Conservation (phyloP, 192 early-diverging fungal genomes). For the Coemansia sp. region DNA sequence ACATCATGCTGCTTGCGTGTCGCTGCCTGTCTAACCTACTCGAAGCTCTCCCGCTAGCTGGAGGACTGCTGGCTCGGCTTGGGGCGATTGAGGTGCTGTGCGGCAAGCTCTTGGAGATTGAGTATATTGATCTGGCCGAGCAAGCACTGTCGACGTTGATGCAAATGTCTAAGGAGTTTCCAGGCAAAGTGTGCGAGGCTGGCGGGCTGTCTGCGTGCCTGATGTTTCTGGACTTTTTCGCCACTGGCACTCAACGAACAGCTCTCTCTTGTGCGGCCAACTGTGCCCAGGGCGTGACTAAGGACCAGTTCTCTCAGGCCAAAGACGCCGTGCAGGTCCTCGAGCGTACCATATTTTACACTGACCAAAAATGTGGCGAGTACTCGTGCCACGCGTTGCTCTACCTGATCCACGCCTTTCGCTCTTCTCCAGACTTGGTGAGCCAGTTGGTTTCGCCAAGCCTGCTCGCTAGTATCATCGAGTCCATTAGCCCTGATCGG, state of each 20-base stretch:
- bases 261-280: slow-evolving; percentile 75
- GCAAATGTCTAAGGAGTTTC: slow-evolving; percentile 58
- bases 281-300: slow-evolving; percentile 58
- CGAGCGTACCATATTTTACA: slow-evolving; percentile 65
- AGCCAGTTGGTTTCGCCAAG: slow-evolving; percentile 60
- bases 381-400: slow-evolving; percentile 64
- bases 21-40: slow-evolving; percentile 89
- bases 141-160: slow-evolving; percentile 75
- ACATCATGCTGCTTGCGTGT: slow-evolving; percentile 85
- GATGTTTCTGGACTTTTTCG: slow-evolving; percentile 89
- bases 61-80: slow-evolving; percentile 63
- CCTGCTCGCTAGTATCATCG: slow-evolving; percentile 60
- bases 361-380: slow-evolving; percentile 75
- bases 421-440: slow-evolving; percentile 52
- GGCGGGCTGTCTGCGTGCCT: slow-evolving; percentile 79
- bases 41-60: slow-evolving; percentile 77
- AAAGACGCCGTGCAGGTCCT: slow-evolving; percentile 70
- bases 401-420: slow-evolving; percentile 64
- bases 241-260: slow-evolving; percentile 77
- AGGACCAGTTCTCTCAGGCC: slow-evolving; percentile 59
- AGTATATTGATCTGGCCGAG: slow-evolving; percentile 93
- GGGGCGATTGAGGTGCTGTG: slow-evolving; percentile 71
- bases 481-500: slow-evolving; percentile 52
- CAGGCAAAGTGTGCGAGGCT: slow-evolving; percentile 36
- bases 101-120: slow-evolving; percentile 75